These are phyloP conservation scores for Brasilioporus rufonigricans DNA, from an alignment of 768 basidiomycete genomes.

Conservation along the genomic window DNA sequence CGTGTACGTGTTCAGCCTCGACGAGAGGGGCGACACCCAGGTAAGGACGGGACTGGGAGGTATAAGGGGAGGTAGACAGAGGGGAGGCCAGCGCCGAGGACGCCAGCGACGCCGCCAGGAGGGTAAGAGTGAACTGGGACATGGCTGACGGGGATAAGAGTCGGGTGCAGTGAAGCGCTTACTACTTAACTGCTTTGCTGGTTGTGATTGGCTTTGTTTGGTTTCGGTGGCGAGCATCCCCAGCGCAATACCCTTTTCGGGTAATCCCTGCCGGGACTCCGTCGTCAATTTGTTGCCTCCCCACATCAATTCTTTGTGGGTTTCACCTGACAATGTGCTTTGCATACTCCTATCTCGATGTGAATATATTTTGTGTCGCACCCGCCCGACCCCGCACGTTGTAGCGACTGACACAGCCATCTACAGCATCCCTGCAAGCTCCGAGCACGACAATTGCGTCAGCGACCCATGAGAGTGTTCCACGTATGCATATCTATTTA, in stretches of 20 bases:
- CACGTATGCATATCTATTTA: background rate
- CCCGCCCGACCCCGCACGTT: background rate
- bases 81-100: slow-evolving; percentile 38
- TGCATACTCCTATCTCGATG: background rate
- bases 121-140: slow-evolving; percentile 31
- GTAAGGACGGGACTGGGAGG: slow-evolving; percentile 39
- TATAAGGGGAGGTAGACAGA: slow-evolving; percentile 42
- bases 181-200: slow-evolving; percentile 24
- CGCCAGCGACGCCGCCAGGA: slow-evolving; percentile 40
- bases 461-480: background rate
- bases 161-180: background rate
- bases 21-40: slow-evolving; percentile 60
- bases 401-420: background rate
- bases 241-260: background rate
- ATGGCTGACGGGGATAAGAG: slow-evolving; percentile 29
- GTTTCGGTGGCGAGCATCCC: slow-evolving; percentile 19
- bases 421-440: background rate
- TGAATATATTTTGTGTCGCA: background rate
- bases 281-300: background rate
- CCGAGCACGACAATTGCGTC: too few species aligned
- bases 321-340: background rate
- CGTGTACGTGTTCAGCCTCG: slow-evolving; percentile 60
- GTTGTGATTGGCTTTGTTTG: slow-evolving; percentile 29
- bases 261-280: background rate
- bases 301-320: too few species aligned